Evolutionary conservation across 140 eudicot genomes (phyloP).

Genomic region (Eryngium alpinum): DNA sequence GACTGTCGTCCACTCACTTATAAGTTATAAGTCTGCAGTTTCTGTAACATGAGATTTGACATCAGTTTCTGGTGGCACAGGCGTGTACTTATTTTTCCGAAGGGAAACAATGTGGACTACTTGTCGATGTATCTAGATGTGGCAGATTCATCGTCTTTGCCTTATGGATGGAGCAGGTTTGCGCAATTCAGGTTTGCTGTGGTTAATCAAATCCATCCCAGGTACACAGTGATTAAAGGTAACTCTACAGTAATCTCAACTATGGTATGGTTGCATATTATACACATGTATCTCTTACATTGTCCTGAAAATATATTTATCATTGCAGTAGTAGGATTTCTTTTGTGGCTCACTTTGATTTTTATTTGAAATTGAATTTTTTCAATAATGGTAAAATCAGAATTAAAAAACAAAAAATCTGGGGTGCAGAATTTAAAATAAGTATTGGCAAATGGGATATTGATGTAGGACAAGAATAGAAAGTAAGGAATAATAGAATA

Average conservation of each 20-base stretch:
- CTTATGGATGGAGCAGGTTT: constrained; percentile 89
- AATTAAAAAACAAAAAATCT: no score
- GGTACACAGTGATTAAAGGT: constrained; percentile 68
- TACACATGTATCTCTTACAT: no score
- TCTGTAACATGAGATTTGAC: constrained; percentile 12
- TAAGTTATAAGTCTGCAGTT: background rate
- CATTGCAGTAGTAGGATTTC: no score
- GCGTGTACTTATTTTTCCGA: constrained; percentile 74
- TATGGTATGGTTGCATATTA: no score
- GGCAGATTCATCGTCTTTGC: constrained; percentile 63
- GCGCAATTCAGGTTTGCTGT: constrained; percentile 81
- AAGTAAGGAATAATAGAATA: no score
- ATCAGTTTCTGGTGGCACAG: constrained; percentile 32
- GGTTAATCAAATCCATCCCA: constrained; percentile 60
- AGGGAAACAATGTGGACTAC: constrained; percentile 79
- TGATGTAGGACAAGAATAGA: no score
- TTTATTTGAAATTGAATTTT: no score
- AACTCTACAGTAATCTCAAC: background rate
- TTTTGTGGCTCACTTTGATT: no score
- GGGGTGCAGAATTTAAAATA: no score
- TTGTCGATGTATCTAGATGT: constrained; percentile 87
- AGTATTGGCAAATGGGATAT: no score
- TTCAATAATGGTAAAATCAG: no score
- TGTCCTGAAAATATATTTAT: no score
- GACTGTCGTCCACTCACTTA: background rate